These are phyloP conservation scores for Breynia disticha DNA, from an alignment of 441 rosid species.

Conservation along the genomic window DNA sequence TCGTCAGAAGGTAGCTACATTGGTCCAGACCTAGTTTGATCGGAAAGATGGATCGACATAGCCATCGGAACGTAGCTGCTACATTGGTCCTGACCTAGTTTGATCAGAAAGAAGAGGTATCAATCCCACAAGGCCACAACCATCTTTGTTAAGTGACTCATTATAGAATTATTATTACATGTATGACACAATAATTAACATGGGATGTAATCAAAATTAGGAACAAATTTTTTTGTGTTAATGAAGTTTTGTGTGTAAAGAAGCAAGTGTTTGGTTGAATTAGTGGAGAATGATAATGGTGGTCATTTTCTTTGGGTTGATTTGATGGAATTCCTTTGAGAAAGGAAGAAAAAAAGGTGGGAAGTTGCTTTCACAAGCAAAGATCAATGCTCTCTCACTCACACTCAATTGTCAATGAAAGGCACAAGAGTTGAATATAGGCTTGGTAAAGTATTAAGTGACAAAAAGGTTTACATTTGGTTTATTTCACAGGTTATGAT, in stretches of 20 bases:
- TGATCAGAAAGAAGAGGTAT: background rate
- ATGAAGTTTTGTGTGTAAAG: background rate
- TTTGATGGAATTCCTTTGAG: constrained; percentile 3
- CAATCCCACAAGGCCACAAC: background rate
- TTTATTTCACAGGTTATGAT: constrained; percentile 1
- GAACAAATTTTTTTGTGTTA: constrained; percentile 4
- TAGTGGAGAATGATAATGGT: constrained; percentile 11
- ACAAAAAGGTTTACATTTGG: constrained; percentile 4
- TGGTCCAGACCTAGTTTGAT: constrained; percentile 46
- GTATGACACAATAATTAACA: constrained; percentile 23
- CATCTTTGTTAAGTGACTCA: constrained; percentile 10
- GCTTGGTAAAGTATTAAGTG: constrained; percentile 28
- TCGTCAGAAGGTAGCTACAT: constrained; percentile 57
- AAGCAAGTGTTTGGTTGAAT: too few species aligned
- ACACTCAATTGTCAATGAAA: constrained; percentile 17
- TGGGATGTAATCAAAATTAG: constrained; percentile 13
- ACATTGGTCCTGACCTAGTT: background rate
- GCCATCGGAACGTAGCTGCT: background rate
- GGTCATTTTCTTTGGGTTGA: constrained; percentile 14
- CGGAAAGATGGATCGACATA: too few species aligned
- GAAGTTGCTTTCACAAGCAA: constrained; percentile 35
- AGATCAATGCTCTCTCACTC: background rate
- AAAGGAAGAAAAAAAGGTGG: constrained; percentile 10
- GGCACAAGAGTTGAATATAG: constrained; percentile 29
- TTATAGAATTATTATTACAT: constrained; percentile 13